Conservation (phyloP, 192 early-diverging fungal genomes). For the Coemansia sp. region DNA sequence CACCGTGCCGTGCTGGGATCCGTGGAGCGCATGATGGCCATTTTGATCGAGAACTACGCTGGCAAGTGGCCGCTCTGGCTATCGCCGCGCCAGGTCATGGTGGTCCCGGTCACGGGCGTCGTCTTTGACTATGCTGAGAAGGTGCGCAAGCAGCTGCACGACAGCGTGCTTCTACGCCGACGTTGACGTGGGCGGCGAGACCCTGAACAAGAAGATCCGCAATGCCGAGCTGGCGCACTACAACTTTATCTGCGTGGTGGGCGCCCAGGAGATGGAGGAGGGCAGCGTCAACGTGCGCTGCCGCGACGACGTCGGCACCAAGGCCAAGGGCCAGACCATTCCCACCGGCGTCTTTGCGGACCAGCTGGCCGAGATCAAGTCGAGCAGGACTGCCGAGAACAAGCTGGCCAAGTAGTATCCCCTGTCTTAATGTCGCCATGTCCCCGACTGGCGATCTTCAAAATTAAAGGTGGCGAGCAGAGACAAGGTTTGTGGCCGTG, state of each 20-base stretch:
- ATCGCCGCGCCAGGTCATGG: conserved; percentile 84
- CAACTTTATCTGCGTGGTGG: conserved; percentile 97
- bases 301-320: conserved; percentile 75
- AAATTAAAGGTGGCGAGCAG: too few species aligned
- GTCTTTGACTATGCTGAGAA: conserved; percentile 75
- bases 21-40: conserved; percentile 93
- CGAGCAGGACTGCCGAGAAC: conserved; percentile 54
- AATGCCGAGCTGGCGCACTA: conserved; percentile 89
- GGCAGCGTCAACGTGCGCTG: conserved; percentile 86
- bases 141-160: conserved; percentile 63
- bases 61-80: conserved; percentile 99
- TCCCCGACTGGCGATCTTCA: too few species aligned
- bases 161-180: conserved; percentile 78
- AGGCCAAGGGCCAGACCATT: conserved; percentile 75
- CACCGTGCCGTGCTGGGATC: conserved; percentile 96
- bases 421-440: too few species aligned
- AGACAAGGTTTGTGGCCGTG: too few species aligned
- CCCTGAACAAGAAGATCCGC: conserved; percentile 96
- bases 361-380: conserved; percentile 64
- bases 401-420: conserved; percentile 45
- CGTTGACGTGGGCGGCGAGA: conserved; percentile 77
- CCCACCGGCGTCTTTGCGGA: conserved; percentile 64
- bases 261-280: conserved; percentile 70
- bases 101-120: conserved; percentile 80
- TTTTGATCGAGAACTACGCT: conserved; percentile 91